These are phyloP conservation scores for Picea sitchensis DNA, from an alignment of 75 land plant genomes.

Conservation along the genomic window DNA sequence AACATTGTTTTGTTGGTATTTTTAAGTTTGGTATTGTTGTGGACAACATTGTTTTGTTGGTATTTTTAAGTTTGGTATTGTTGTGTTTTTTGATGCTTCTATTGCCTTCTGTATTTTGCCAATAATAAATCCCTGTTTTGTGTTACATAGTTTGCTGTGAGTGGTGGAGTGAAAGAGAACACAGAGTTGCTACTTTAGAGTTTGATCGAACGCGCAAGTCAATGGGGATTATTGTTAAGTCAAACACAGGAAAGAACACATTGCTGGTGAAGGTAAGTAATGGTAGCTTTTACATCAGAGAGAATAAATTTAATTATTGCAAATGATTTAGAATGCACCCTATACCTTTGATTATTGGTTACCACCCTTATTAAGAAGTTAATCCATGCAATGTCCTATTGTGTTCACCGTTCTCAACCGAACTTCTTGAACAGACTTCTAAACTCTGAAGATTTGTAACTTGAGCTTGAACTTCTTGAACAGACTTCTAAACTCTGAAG, in stretches of 20 bases:
- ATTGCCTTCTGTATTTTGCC: background rate
- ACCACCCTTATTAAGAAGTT: too few species aligned
- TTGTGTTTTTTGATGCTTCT: background rate
- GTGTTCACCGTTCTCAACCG: too few species aligned
- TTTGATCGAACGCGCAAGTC: constrained; percentile 92
- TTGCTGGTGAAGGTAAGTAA: constrained; percentile 92
- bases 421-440: too few species aligned
- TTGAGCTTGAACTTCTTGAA: too few species aligned
- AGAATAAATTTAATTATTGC: background rate
- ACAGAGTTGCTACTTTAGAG: constrained; percentile 79
- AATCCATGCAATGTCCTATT: too few species aligned
- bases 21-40: background rate
- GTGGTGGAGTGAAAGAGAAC: constrained; percentile 49
- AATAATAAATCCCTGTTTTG: background rate
- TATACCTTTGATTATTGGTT: too few species aligned
- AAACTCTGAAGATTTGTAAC: too few species aligned
- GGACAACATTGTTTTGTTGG: background rate
- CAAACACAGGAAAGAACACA: constrained; percentile 48
- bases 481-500: too few species aligned
- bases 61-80: background rate
- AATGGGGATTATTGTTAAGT: constrained; percentile 85
- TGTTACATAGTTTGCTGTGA: constrained; percentile 50
- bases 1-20: background rate
- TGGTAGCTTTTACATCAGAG: background rate
- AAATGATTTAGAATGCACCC: background rate